Evolutionary conservation across 176 grass and related monocot species (phyloP).

Genomic region (Musa troglodytarum): DNA sequence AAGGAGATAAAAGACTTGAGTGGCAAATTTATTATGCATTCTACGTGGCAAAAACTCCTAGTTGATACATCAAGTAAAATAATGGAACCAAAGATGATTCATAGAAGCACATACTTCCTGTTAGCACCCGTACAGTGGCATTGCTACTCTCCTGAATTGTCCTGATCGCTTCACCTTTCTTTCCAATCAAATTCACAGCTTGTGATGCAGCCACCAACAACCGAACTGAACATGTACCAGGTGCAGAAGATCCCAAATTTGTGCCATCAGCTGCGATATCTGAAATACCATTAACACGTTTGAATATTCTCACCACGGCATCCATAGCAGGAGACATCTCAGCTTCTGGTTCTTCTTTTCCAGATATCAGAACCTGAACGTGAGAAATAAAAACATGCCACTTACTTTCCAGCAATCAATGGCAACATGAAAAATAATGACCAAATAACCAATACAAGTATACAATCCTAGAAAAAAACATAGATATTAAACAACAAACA

Average conservation of each 20-base stretch:
- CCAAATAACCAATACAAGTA: too few relatives aligned
- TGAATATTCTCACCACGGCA: constrained; percentile 84
- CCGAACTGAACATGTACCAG: constrained; percentile 52
- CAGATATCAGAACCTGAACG: constrained; percentile 85
- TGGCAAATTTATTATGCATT: too few relatives aligned
- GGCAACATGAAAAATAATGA: neutral
- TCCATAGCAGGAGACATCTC: constrained; percentile 76
- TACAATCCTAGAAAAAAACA: neutral
- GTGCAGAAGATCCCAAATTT: constrained; percentile 23
- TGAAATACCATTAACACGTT: constrained; percentile 63
- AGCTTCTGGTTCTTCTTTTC: constrained; percentile 71
- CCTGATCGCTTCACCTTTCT: constrained; percentile 81
- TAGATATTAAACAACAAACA: neutral
- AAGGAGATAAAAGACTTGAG: too few relatives aligned
- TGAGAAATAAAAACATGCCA: neutral
- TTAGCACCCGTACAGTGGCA: constrained; percentile 64
- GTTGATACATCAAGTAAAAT: too few relatives aligned
- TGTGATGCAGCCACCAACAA: constrained; percentile 81
- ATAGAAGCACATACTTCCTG: constrained; percentile 22
- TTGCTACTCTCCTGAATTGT: constrained; percentile 70
- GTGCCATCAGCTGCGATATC: constrained; percentile 26
- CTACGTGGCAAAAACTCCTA: neutral
- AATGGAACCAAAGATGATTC: too few relatives aligned
- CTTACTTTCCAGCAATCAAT: neutral
- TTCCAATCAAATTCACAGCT: constrained; percentile 95